Evolutionary conservation across 2,329 filamentous ascomycete species (phyloP), one percentile per base, ranked within the genome.

Genomic region (Simplicillium aogashimaense): DNA sequence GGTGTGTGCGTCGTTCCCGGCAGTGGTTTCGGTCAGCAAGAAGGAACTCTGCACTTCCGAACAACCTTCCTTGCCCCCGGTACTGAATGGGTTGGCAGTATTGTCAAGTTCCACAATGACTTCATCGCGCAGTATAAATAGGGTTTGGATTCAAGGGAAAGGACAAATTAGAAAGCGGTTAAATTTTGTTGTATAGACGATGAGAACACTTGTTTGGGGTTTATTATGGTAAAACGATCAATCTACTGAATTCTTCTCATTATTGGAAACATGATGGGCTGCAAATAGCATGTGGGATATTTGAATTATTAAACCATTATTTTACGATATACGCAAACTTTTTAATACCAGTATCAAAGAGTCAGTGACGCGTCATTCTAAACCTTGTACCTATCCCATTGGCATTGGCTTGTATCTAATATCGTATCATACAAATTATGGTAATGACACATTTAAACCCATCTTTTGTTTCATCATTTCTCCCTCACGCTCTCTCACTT

Each of bases 31-130:
- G 92, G 92, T 6, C 92, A 98, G 70, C 89, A 83, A 65, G 84
- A 92, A 54, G 83, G 82, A 53, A 92, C 86, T 1, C 70, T 92
- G 55, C 92, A 98, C 68, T 94, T 98, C 74, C 74, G 92, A 46
- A 98, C 92, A 4, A 98, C 92, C 1, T 98, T 98, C 73, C 69
- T 98, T 32, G 90, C 92, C 1, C 92, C 92, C 1, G 92, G 92
- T 12, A 97, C 90, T 2, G 89, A 95, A 53, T 98, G 92, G 92
- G 81, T 94, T 7, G 79, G 81, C 37, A 75, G 82, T 49, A 87
- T 97, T 51, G 77, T 83, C 51, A 84, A 86, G 64, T 98, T 98
- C 67, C 92, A 98, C 68, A 68, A 80, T 63, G 79, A 84, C 46
- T 98, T 98, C 55, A 85, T 97, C 80, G 74, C 83, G 38, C 77